Conservation (phyloP, 208 protist species). For the Trichomonas gallinae region DNA sequence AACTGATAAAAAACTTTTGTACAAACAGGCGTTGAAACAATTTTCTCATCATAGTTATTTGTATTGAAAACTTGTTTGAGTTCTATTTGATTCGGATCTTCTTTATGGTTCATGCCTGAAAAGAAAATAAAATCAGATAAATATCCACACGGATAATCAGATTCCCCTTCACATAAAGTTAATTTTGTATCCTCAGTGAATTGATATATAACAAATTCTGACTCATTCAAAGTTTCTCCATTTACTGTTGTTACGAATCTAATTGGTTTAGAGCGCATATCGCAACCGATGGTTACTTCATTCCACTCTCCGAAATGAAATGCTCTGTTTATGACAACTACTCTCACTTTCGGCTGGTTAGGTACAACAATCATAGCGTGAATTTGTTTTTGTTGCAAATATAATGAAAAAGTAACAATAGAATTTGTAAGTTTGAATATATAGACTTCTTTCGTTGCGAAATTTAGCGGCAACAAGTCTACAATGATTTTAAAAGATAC, state of each 20-base stretch:
- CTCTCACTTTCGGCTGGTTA: neutral
- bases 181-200: neutral
- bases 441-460: neutral
- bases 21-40: neutral
- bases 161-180: neutral
- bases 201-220: neutral
- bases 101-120: no score
- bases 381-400: neutral
- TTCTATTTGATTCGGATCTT: no score
- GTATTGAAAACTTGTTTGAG: no score
- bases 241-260: neutral
- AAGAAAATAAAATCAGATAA: neutral
- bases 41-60: no score
- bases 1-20: neutral
- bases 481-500: neutral
- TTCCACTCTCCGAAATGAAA: neutral
- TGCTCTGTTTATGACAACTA: neutral
- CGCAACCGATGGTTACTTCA: neutral
- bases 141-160: neutral
- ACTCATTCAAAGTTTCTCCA: neutral
- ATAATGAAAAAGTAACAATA: neutral
- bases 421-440: neutral
- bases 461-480: neutral
- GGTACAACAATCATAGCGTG: neutral
- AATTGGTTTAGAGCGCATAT: neutral